Evolutionary conservation across 2,329 filamentous ascomycete species (phyloP).

Genomic region (Didymella exigua): DNA sequence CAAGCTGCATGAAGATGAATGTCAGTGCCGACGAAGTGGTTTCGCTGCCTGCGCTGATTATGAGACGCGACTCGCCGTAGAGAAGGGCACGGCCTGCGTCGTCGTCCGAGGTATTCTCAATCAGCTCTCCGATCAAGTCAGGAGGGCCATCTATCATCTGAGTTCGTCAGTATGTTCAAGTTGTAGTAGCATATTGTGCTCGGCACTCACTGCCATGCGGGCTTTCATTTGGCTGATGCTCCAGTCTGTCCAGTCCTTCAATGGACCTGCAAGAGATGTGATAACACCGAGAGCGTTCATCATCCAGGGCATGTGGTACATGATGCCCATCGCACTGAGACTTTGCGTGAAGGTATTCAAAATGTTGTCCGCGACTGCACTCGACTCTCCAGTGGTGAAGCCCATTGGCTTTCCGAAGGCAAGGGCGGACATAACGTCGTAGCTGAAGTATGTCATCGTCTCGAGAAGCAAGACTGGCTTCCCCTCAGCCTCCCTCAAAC

Average conservation of each 20-base stretch:
- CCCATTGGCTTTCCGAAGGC: constrained; percentile 53
- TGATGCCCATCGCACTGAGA: constrained; percentile 27
- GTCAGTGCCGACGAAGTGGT: constrained; percentile 60
- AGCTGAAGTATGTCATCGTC: constrained; percentile 52
- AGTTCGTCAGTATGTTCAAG: not conserved
- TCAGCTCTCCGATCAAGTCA: constrained; percentile 34
- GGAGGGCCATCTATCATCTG: constrained; percentile 25
- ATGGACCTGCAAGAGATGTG: constrained; percentile 29
- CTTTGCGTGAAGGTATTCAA: constrained; percentile 42
- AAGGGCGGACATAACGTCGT: constrained; percentile 54
- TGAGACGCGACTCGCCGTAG: constrained; percentile 40
- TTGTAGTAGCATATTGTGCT: too few species aligned
- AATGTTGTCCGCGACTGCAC: constrained; percentile 26
- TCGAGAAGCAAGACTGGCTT: constrained; percentile 47
- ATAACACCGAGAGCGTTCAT: constrained; percentile 32
- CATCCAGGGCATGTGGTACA: constrained; percentile 37
- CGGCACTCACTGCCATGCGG: constrained; percentile 26
- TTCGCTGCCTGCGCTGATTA: constrained; percentile 46
- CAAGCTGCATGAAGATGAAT: constrained; percentile 53
- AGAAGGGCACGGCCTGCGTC: constrained; percentile 26
- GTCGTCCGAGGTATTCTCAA: constrained; percentile 23
- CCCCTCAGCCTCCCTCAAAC: constrained; percentile 25
- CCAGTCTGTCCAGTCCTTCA: constrained; percentile 38
- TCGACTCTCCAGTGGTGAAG: constrained; percentile 44
- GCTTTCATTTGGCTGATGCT: constrained; percentile 27